Conservation (phyloP, 495 filamentous ascomycete genomes). For the Podospora pseudocomata region DNA sequence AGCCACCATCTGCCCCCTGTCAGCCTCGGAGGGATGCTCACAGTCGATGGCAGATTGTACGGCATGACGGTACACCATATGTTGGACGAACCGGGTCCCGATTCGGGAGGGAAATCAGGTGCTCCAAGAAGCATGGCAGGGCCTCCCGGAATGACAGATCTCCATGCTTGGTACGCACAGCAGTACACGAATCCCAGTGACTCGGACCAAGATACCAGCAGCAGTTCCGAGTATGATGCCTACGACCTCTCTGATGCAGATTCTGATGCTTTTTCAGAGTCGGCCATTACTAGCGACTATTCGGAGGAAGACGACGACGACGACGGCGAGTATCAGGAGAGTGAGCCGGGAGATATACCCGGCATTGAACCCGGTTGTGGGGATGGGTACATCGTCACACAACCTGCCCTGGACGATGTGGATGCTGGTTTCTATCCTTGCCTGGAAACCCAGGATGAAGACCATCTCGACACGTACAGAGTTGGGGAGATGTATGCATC, state of each 20-base stretch:
- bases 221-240: slow-evolving; percentile 40
- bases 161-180: slow-evolving; percentile 34
- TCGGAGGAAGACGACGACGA: slow-evolving; percentile 33
- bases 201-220: slow-evolving; percentile 35
- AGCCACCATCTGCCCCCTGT: slow-evolving; percentile 82
- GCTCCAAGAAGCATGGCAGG: slow-evolving; percentile 28
- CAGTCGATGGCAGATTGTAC: slow-evolving; percentile 77
- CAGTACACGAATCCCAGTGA: slow-evolving; percentile 30
- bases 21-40: slow-evolving; percentile 80
- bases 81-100: slow-evolving; percentile 75
- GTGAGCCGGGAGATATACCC: slow-evolving; percentile 76
- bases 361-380: slow-evolving; percentile 73
- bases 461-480: slow-evolving; percentile 67
- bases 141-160: slow-evolving; percentile 18
- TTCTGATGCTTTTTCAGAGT: slow-evolving; percentile 44
- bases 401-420: slow-evolving; percentile 84
- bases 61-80: slow-evolving; percentile 97
- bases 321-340: slow-evolving; percentile 36
- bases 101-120: slow-evolving; percentile 31
- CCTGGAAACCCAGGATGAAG: slow-evolving; percentile 50
- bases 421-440: slow-evolving; percentile 71
- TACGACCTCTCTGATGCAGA: slow-evolving; percentile 57
- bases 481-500: slow-evolving; percentile 85
- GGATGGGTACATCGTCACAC: slow-evolving; percentile 69
- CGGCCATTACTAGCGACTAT: slow-evolving; percentile 45